Evolutionary conservation across 495 filamentous ascomycete species (phyloP), one percentile per base, ranked within the genome.

Genomic region (Neurospora sp.): DNA sequence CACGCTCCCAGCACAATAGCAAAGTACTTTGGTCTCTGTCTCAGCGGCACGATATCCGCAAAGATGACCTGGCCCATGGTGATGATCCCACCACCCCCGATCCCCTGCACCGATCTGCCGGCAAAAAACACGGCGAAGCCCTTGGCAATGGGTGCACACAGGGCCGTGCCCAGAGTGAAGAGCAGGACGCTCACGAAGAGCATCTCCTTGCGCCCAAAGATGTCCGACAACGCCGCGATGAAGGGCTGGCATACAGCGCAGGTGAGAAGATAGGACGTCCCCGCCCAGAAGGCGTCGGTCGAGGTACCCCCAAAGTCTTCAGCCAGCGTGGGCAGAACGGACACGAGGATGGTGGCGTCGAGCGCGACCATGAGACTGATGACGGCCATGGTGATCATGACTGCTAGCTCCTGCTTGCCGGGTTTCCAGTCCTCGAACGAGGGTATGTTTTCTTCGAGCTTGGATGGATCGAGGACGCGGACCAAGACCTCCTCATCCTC

Each of bases 31-130:
- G 79, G 74, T 44, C 80, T 71, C 75, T 79, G 75, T 72, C 86
- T 46, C 79, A 88, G 74, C 6, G 80, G 81, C 1, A 81, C 79
- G 48, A 83, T 78, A n/a, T 82, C 82, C 35, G 76, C 96, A 90
- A 88, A 87, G 66, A 86, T 81, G 66, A 97, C 94, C 77, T 96
- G 93, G 38, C 92, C 90, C 76, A 97, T 81, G 37, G 92, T 90
- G 31, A 96, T 88, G 72, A 96, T 87, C 2, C 94, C 94, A 70
- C 93, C 93, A 44, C 92, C 93, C 4, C 93, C 94, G 20, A 92
- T 83, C 62, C 94, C 94, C 78, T 97, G 94, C 66, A 97, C 83
- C 0, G 91, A 89, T 76, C 94, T 85, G 9, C 93, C 94, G 0
- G 88, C 87, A 54, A 97, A 86, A 70, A 97, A 86, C 84, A 93